Base-by-base conservation (phyloP, 768 basidiomycete species). In the Strobilomyces confusus region DNA sequence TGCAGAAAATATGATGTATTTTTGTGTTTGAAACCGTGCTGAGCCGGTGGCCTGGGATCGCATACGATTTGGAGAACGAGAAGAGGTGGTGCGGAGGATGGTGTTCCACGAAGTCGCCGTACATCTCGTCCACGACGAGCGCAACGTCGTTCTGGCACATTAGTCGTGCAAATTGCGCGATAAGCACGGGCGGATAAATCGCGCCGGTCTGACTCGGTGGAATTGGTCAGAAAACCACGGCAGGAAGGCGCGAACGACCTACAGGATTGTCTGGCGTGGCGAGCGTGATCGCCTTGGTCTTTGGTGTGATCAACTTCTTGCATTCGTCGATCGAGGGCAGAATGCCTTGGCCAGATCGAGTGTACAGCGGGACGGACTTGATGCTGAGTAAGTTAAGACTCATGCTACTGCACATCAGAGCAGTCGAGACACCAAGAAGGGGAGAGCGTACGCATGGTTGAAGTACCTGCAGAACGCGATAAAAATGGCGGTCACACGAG, bases 71-170 rank as follows among this genome's bases (percentile, higher is more conserved):
- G 42, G 86, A 89, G 69, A 90, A 90, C 22, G 87, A 90, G 66
- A 84, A 89, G 25, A 92, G 72, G 32, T 59, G 55, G 62, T 89
- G 87, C 0, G 87, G 82, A n/a, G 73, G 69, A 19, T 59, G 59
- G 6, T 69, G 62, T 19, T 79, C 67, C 41, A 84, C 71, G 62
- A 93, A 92, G 65, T 93, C 90, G 13, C 90, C 79, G 68, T 95
- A 95, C 1, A 91, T 93, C 70, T 92, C 90, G 68, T 95, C 92
- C n/a, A 95, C 45, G 34, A 93, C 76, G 23, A 93, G 77, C 0
- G 89, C 85, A n/a, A 92, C 61, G 1, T 75, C 72, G 25, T 75
- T 66, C 47, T 76, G 70, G 20, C 63, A 69, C 0, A 89, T 87
- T 4, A 93, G 77, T 0, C 71, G 58, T 2, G 79, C 78, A 58